Evolutionary conservation across 2,329 filamentous ascomycete genomes (phyloP), one percentile per base, ranked within the genome.

Genomic region (Xylaria sp.): DNA sequence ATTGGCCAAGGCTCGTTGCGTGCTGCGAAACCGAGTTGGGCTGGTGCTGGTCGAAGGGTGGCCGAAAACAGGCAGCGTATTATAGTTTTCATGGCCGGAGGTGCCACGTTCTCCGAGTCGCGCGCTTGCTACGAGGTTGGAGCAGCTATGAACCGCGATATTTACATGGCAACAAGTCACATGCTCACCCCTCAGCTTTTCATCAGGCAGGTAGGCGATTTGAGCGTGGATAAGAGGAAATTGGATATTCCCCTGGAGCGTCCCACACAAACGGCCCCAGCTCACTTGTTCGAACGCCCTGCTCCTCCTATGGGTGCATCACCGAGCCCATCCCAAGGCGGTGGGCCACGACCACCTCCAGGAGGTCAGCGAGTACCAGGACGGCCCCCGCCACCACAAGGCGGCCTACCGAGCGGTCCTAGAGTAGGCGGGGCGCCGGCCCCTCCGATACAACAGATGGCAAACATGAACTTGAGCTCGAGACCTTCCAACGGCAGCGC

Each of bases 21-120:
- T 67, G 93, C 93, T 10, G 94, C 94, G 18, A 97, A 97, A 76
- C 96, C 95, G 1, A 97, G 94, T 51, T 99, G 96, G 96, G 96
- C 96, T 1, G 93, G 93, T 62, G 91, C 92, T 10, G 90, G 94
- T 52, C 87, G 91, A 55, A 88, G 90, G 33, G 90, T 84, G 68
- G 89, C 86, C 69, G 95, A 98, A 78, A 97, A 94, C 72, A 89
- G 92, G 62, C 96, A 99, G 79, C 90, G 96, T 62, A 87, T 98
- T 63, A 92, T 99, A 68, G 91, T 98, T 18, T 98, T 97, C 79
- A 91, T 98, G 87, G 96, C 95, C 1, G 96, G 96, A 57, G 96
- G 96, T 54, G 96, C 96, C 23, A 98, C 96, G 0, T 97, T 95
- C 79, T 94, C 93, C 5, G 96, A 99, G 82, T 88, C 93, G 39